Evolutionary conservation across 257 asterid genomes (phyloP), one percentile per base, ranked within the genome.

Genomic region (Voacanga thouarsii): DNA sequence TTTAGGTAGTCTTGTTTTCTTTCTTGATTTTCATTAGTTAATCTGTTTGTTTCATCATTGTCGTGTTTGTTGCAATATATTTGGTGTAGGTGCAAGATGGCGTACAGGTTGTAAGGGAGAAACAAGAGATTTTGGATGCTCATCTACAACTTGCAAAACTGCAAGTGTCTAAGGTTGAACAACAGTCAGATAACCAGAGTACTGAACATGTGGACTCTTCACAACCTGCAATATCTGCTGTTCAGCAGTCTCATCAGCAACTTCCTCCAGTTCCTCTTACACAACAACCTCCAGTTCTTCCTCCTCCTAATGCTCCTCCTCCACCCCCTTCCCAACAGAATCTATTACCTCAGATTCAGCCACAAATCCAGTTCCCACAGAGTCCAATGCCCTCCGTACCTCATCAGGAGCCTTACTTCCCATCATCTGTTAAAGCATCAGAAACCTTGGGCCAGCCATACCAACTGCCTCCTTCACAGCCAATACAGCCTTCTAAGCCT

Each of bases 91-190:
- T 96, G 80, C 96, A 89, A 78, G 85, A 83, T 3, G 90, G 92
- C 53, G 93, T 96, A 33, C 88, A 87, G 75, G 73, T 79, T 78
- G 89, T 96, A 77, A 86, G 59, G 85, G 98, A 96, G 76, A 90
- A 96, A 80, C 98, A 90, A 86, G 97, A 95, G 57, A 89, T 87
- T 70, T 77, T 92, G 71, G 95, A 89, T 70, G 96, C 93, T 79
- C 88, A 90, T 74, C 76, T 90, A 80, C 87, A 88, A 82, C 88
- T 88, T 67, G 83, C 92, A 68, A 95, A 93, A 83, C 87, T 89
- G 79, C 94, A 88, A 77, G 73, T 83, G 73, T 83, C 92, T 2
- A 89, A 88, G 82, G 82, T 65, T 47, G 98, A 90, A 78, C 88
- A 85, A 72, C 83, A 74, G 69, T 83, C 84, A 43, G 96, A 85